Evolutionary conservation across 345 rosid genomes (phyloP).

Genomic region (Rhodamnia argentea): DNA sequence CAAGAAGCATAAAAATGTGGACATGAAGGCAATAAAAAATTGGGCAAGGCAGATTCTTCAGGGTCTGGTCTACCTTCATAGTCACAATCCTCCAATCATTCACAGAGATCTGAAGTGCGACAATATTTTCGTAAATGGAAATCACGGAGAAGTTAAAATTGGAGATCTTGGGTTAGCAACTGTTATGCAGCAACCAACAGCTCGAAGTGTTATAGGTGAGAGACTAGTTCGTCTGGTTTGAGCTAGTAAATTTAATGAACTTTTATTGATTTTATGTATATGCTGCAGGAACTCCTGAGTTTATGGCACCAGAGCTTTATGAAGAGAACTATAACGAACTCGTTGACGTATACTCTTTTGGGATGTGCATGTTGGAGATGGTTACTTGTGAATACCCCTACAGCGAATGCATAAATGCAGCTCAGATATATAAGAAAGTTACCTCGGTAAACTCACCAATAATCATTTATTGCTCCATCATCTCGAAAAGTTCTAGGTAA

Average conservation of each 20-base stretch:
- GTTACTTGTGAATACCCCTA: conserved; percentile 66
- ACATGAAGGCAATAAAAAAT: conserved; percentile 42
- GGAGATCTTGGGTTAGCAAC: conserved; percentile 69
- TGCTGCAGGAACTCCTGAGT: conserved; percentile 53
- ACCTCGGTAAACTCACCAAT: conserved; percentile 23
- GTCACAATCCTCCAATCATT: conserved; percentile 44
- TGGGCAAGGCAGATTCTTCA: conserved; percentile 60
- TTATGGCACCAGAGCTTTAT: conserved; percentile 72
- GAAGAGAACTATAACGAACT: conserved; percentile 75
- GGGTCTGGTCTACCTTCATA: conserved; percentile 47
- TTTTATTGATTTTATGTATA: background rate
- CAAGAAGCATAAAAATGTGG: conserved; percentile 49
- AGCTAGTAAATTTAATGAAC: background rate
- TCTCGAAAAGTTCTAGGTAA: background rate
- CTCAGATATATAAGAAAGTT: conserved; percentile 64
- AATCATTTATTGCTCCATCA: background rate
- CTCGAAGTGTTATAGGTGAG: conserved; percentile 55
- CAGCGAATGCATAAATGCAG: conserved; percentile 57
- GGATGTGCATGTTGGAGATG: conserved; percentile 72
- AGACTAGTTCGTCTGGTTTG: background rate
- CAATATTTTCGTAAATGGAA: conserved; percentile 57
- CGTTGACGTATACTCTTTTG: conserved; percentile 56
- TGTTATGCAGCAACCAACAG: conserved; percentile 54
- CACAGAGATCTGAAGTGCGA: conserved; percentile 67
- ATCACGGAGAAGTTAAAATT: conserved; percentile 57